Percentiles rank a stretch among this genome's conserved stretches.
phyloP scores from a whole-genome alignment of 2,329 filamentous ascomycete genomes.

The Phialocephala subalpina region DNA sequence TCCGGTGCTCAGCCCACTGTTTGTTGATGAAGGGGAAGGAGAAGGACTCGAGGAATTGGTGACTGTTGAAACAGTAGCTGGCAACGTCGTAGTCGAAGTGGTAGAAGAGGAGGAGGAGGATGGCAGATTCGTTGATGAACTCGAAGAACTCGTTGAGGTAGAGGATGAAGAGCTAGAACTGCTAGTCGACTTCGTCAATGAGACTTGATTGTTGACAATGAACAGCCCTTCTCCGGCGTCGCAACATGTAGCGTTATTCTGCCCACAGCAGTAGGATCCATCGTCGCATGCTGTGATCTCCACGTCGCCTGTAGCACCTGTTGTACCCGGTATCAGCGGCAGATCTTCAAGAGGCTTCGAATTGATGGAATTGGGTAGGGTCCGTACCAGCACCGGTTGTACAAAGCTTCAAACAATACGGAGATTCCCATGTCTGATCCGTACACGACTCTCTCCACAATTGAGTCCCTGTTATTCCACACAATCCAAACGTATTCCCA shows the following conservation, averaged over 20 bases:
- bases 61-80: not conserved
- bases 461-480: not conserved
- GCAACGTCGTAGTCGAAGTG: not conserved
- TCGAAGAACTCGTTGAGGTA: not conserved
- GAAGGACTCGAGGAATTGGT: not conserved
- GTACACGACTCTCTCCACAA: slow-evolving; percentile 1
- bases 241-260: slow-evolving; percentile 1
- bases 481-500: not conserved
- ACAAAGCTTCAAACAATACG: not conserved
- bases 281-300: not conserved
- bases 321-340: not conserved
- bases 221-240: not conserved
- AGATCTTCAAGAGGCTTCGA: not conserved
- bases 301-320: not conserved
- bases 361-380: not conserved
- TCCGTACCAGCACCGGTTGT: not conserved
- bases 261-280: not conserved
- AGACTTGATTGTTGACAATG: not conserved
- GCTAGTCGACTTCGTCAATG: not conserved
- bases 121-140: not conserved
- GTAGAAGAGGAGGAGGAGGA: not conserved
- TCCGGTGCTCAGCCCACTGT: not conserved
- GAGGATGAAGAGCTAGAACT: not conserved
- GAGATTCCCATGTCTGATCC: not conserved
- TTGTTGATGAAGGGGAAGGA: not conserved